phyloP scores from a whole-genome alignment of 805 yeast species.

The Saccharomyces kudriavzevii region DNA sequence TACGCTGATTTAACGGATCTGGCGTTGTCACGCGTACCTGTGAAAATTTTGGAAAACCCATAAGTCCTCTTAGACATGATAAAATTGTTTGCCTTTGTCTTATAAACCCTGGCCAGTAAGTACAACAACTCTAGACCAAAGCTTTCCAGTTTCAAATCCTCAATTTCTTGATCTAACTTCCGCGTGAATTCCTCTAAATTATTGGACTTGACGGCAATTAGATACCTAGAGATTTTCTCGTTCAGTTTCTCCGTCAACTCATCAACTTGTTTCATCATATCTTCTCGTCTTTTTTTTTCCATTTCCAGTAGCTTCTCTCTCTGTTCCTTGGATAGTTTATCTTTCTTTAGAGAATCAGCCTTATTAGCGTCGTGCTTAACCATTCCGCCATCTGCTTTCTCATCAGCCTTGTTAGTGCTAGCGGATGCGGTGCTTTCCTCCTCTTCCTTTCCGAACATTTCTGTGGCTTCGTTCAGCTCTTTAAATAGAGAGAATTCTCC shows the following conservation, averaged over 20 bases:
- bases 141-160: conserved; percentile 84
- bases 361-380: conserved; percentile 32
- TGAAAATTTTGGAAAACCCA: conserved; percentile 79
- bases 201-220: conserved; percentile 39
- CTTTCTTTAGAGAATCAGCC: conserved; percentile 20
- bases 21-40: conserved; percentile 78
- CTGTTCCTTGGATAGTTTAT: conserved; percentile 32
- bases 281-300: conserved; percentile 47
- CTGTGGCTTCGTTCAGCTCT: conserved; percentile 53
- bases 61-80: conserved; percentile 70
- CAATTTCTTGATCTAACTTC: conserved; percentile 55
- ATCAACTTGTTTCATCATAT: conserved; percentile 40
- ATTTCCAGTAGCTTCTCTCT: conserved; percentile 44
- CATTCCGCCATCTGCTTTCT: conserved; percentile 11
- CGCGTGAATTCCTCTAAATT: conserved; percentile 42
- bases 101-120: conserved; percentile 73
- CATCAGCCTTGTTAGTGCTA: conserved; percentile 6
- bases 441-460: conserved; percentile 29
- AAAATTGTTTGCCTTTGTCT: conserved; percentile 63
- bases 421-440: conserved; percentile 22
- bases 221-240: conserved; percentile 37
- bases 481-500: conserved; percentile 68
- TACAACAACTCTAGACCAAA: conserved; percentile 86
- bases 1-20: conserved; percentile 75
- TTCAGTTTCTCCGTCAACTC: conserved; percentile 45